Conservation (phyloP, 495 filamentous ascomycete genomes). For the Chaetomium cochliodes region DNA sequence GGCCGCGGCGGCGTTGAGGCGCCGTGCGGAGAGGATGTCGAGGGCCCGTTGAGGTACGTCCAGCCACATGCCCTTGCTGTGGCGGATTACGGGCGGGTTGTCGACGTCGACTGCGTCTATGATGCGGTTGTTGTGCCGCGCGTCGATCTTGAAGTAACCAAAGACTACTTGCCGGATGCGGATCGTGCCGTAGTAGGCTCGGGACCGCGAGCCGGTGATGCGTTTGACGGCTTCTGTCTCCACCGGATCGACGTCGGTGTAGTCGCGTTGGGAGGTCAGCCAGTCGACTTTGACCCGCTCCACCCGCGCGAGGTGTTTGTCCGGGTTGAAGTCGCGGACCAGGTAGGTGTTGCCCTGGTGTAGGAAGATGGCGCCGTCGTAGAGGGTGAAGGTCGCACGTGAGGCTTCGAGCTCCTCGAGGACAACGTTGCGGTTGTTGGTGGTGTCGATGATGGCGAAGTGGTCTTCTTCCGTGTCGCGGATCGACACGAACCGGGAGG, state of each 20-base stretch:
- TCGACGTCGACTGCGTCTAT: constrained; percentile 92
- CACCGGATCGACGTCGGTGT: constrained; percentile 86
- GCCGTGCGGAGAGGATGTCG: constrained; percentile 67
- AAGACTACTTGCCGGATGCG: constrained; percentile 82
- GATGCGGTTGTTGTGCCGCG: constrained; percentile 64
- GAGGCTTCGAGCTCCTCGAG: constrained; percentile 96
- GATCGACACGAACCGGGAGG: constrained; percentile 80
- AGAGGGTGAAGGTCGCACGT: constrained; percentile 91
- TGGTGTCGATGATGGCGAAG: constrained; percentile 90
- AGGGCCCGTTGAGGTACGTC: constrained; percentile 80
- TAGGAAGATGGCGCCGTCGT: constrained; percentile 96
- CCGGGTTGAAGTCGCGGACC: constrained; percentile 81
- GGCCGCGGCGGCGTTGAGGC: constrained; percentile 79
- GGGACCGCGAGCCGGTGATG: constrained; percentile 48
- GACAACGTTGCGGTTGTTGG: constrained; percentile 74
- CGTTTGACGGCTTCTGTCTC: constrained; percentile 80
- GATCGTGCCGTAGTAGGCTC: constrained; percentile 82
- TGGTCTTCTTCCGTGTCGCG: constrained; percentile 90
- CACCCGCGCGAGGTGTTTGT: constrained; percentile 67
- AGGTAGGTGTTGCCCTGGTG: constrained; percentile 93
- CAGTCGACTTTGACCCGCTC: constrained; percentile 88
- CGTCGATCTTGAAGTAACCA: constrained; percentile 94
- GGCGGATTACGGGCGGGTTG: constrained; percentile 83
- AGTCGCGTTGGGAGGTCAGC: constrained; percentile 92
- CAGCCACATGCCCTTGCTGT: constrained; percentile 93